phyloP scores from a whole-genome alignment of 768 basidiomycete species.

The Tricholoma hemisulphureum region DNA sequence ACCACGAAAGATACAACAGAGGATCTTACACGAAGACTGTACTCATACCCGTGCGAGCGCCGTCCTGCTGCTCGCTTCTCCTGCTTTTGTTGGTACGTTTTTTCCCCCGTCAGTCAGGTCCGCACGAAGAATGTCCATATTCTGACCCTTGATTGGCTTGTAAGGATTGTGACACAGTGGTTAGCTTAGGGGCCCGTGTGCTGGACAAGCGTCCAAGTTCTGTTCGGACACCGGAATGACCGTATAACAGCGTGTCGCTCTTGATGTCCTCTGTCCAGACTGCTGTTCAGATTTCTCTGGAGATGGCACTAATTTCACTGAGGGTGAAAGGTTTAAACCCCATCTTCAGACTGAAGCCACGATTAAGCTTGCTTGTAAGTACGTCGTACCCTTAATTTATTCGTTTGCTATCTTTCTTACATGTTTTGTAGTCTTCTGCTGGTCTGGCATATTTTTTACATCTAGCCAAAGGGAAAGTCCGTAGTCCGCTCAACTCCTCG shows the following conservation, averaged over 20 bases:
- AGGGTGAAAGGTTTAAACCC: slow-evolving; percentile 15
- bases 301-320: slow-evolving; percentile 17
- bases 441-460: not conserved
- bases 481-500: not conserved
- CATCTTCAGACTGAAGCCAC: slow-evolving; percentile 16
- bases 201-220: slow-evolving; percentile 22
- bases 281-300: slow-evolving; percentile 18
- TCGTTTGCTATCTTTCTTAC: too few species aligned
- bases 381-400: too few species aligned
- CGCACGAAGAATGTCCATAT: slow-evolving; percentile 17
- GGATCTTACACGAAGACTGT: slow-evolving; percentile 6
- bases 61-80: slow-evolving; percentile 19
- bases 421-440: too few species aligned
- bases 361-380: slow-evolving; percentile 23
- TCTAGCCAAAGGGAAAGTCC: not conserved
- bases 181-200: slow-evolving; percentile 16
- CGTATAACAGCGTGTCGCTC: slow-evolving; percentile 13
- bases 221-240: not conserved
- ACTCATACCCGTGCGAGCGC: slow-evolving; percentile 15
- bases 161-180: slow-evolving; percentile 14
- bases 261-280: slow-evolving; percentile 17
- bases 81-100: slow-evolving; percentile 17
- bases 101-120: slow-evolving; percentile 15
- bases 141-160: slow-evolving; percentile 13
- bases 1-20: slow-evolving; percentile 11